Conservation (phyloP, 1,284 basidiomycete genomes). For the Polyporus tsugae region DNA sequence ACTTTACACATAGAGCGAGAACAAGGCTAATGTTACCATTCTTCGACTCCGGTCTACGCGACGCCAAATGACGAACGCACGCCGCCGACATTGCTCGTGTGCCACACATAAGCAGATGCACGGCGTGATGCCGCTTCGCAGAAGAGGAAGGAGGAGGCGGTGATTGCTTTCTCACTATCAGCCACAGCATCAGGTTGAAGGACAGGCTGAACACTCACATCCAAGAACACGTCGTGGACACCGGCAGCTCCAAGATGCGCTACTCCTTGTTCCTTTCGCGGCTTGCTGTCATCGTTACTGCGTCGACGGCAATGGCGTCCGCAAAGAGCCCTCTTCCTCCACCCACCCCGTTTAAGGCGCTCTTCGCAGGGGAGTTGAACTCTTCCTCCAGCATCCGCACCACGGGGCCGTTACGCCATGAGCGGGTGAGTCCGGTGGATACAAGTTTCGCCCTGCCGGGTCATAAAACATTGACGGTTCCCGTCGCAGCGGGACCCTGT, state of each 20-base stretch:
- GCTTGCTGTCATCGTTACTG: background rate
- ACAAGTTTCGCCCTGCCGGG: no score
- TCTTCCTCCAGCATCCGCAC: no score
- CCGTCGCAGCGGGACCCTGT: slow-evolving; percentile 7
- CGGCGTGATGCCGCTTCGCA: background rate
- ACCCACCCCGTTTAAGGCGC: background rate
- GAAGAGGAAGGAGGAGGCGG: background rate
- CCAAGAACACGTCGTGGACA: background rate
- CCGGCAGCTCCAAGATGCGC: background rate
- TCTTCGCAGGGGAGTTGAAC: background rate
- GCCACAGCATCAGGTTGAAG: background rate
- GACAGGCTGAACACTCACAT: background rate
- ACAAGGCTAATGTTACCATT: no score
- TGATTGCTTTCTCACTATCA: background rate
- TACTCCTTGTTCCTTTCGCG: background rate
- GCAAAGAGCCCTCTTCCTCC: background rate
- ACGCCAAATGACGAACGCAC: no score
- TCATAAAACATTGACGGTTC: no score
- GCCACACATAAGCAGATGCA: no score
- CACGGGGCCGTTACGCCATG: slow-evolving; percentile 5
- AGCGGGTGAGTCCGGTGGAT: slow-evolving; percentile 6
- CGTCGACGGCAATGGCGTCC: background rate
- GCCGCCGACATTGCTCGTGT: no score
- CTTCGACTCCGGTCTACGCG: no score
- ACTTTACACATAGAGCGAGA: no score